phyloP scores from a whole-genome alignment of 2,329 filamentous ascomycete species.

The Fragosphaeria purpurea region DNA sequence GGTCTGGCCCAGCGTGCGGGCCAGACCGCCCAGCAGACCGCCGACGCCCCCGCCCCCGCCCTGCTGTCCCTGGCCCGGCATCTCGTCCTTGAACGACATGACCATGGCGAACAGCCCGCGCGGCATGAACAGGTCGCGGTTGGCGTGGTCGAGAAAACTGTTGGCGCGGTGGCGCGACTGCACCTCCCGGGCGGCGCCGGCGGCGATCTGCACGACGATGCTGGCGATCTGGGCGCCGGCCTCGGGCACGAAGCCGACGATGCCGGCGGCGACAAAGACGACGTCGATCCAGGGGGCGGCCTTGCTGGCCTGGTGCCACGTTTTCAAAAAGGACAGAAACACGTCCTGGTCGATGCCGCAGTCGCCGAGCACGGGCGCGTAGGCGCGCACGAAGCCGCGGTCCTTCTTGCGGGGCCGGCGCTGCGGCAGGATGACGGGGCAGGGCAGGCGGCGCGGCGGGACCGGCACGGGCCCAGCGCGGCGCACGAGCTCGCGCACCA shows the following conservation, averaged over 20 bases:
- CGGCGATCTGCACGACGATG: constrained; percentile 16
- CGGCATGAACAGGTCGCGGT: constrained; percentile 21
- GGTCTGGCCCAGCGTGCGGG: constrained; percentile 6
- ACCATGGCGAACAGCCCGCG: constrained; percentile 21
- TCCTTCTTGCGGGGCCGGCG: constrained; percentile 24
- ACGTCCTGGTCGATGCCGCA: constrained; percentile 25
- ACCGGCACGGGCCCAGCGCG: constrained; percentile 14
- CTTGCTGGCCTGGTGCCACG: constrained; percentile 17
- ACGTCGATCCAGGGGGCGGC: constrained; percentile 16
- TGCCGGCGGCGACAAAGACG: constrained; percentile 13
- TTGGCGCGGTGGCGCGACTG: constrained; percentile 18
- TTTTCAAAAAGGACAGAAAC: constrained; percentile 27
- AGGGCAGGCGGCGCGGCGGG: constrained; percentile 14
- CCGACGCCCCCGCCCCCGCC: not conserved
- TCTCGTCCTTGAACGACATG: constrained; percentile 19
- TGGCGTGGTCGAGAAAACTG: constrained; percentile 20
- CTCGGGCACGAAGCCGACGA: constrained; percentile 19
- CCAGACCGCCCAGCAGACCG: constrained; percentile 11
- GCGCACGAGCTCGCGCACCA: constrained; percentile 13
- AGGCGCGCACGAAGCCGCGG: constrained; percentile 29
- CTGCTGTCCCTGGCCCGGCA: constrained; percentile 4
- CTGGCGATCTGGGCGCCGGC: constrained; percentile 20
- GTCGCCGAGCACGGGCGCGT: constrained; percentile 24
- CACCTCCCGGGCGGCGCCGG: constrained; percentile 18
- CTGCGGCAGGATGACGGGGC: constrained; percentile 29